Evolutionary conservation across 148 eudicot species (phyloP), one percentile per base, ranked within the genome.

Genomic region (Nepenthes gracilis): DNA sequence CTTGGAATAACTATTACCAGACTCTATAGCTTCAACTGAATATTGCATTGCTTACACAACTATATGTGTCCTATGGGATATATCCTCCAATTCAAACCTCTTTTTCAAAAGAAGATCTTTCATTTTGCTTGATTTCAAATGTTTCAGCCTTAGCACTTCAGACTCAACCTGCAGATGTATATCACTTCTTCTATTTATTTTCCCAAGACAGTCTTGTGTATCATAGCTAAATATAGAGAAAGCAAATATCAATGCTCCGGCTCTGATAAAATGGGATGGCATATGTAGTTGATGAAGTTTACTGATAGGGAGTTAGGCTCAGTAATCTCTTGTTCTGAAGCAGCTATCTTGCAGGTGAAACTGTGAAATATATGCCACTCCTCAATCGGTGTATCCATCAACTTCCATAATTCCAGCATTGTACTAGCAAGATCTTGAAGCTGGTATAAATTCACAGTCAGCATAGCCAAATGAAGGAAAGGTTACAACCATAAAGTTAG

Each of bases 371-470:
- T 71, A 2, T 57, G 74, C 71, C 84, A 91, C 78, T 90, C 97
- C 62, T 74, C 78, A 8, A 71, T 6, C 9, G 91, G 91, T 35
- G 84, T 90, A 72, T 90, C 97, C 92, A 90, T 84, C 64, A 90
- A 70, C 68, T 67, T 82, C 97, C 97, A 90, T 23, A 90, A 78
- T 74, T 87, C 95, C 55, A 84, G 79, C 83, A 90, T 70, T 57
- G 80, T 74, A 57, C 77, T 74, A 47, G 83, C 95, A 64, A 90
- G 77, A 70, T 84, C 85, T 80, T 91, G 97, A 81, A 87, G 81
- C 97, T 90, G 66, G 51, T 47, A 23, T 23, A 23, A 33, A 2
- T 6, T 35, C 47, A 40, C 52, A 59, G 52, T 64, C 37, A 43
- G 37, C 45, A 54, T 23, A 43, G 37, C 40, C 23, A 23, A 57